phyloP scores from a whole-genome alignment of 805 yeast species.

The Zygoascus tannicola region DNA sequence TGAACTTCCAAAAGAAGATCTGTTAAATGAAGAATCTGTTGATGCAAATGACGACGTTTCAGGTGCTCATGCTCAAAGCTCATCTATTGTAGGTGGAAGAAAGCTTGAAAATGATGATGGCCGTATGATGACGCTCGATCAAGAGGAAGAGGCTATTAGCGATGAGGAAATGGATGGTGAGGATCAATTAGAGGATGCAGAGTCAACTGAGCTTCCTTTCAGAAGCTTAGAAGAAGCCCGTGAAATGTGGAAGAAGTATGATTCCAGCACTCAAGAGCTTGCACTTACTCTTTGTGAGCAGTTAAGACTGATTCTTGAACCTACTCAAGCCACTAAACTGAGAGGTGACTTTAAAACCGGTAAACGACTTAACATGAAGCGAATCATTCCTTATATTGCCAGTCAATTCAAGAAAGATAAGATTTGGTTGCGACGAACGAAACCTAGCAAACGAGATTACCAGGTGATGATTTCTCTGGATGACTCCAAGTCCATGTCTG shows the following conservation, averaged over 20 bases:
- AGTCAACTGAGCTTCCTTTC: slow-evolving; percentile 34
- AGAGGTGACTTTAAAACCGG: slow-evolving; percentile 97
- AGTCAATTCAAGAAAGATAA: slow-evolving; percentile 95
- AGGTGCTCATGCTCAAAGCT: slow-evolving; percentile 22
- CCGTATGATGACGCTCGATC: slow-evolving; percentile 10
- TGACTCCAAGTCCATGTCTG: slow-evolving; percentile 96
- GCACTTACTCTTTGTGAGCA: slow-evolving; percentile 88
- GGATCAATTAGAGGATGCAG: slow-evolving; percentile 25
- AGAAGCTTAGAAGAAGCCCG: slow-evolving; percentile 58
- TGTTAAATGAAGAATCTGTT: slow-evolving; percentile 8
- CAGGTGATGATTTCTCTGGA: slow-evolving; percentile 97
- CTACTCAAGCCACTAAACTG: slow-evolving; percentile 90
- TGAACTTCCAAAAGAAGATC: slow-evolving; percentile 3
- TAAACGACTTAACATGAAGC: slow-evolving; percentile 91
- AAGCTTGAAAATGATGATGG: slow-evolving; percentile 17
- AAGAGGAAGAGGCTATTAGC: background rate
- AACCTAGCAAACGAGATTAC: slow-evolving; percentile 94
- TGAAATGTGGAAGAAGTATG: slow-evolving; percentile 74
- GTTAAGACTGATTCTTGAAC: slow-evolving; percentile 83
- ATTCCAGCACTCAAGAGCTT: slow-evolving; percentile 74
- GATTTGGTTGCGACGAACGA: slow-evolving; percentile 95
- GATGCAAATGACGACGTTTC: slow-evolving; percentile 18
- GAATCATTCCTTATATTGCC: slow-evolving; percentile 96
- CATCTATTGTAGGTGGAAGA: slow-evolving; percentile 18
- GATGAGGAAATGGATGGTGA: slow-evolving; percentile 26